Conservation (phyloP, 2,329 filamentous ascomycete species). For the Magnaporthiopsis incrustans region DNA sequence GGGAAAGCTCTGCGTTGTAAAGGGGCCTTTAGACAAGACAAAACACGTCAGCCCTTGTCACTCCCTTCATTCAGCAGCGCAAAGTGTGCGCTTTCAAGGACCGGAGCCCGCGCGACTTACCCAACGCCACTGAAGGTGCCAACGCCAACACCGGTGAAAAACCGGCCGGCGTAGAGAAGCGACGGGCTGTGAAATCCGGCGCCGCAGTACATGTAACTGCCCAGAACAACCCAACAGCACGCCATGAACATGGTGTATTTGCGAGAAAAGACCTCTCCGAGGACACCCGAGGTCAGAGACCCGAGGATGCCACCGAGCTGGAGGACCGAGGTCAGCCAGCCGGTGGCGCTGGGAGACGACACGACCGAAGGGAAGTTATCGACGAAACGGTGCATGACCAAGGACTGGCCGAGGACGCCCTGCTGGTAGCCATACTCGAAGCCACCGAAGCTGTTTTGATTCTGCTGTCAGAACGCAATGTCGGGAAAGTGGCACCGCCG, state of each 20-base stretch:
- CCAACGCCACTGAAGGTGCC: conserved; percentile 37
- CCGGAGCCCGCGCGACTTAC: conserved; percentile 9
- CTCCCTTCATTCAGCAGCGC: not conserved
- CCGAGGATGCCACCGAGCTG: conserved; percentile 42
- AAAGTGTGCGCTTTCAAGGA: not conserved
- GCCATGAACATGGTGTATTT: conserved; percentile 45
- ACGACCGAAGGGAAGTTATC: conserved; percentile 40
- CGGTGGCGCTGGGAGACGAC: conserved; percentile 35
- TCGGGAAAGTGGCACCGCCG: not conserved
- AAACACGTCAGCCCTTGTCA: not conserved
- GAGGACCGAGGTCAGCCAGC: conserved; percentile 43
- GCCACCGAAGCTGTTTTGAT: conserved; percentile 33
- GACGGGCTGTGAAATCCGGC: conserved; percentile 29
- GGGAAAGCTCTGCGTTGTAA: conserved; percentile 44
- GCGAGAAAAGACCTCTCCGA: conserved; percentile 39
- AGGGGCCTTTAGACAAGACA: conserved; percentile 23
- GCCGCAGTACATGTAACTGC: conserved; percentile 36
- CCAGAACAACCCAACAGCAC: conserved; percentile 36
- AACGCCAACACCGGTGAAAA: conserved; percentile 33
- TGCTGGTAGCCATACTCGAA: conserved; percentile 48
- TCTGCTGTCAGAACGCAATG: not conserved
- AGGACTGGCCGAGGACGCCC: conserved; percentile 43
- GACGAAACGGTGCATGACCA: conserved; percentile 44
- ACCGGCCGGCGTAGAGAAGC: conserved; percentile 9
- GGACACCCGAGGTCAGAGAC: conserved; percentile 36